Conservation (phyloP, 495 filamentous ascomycete species). For the Mytilinidion resinicola region DNA sequence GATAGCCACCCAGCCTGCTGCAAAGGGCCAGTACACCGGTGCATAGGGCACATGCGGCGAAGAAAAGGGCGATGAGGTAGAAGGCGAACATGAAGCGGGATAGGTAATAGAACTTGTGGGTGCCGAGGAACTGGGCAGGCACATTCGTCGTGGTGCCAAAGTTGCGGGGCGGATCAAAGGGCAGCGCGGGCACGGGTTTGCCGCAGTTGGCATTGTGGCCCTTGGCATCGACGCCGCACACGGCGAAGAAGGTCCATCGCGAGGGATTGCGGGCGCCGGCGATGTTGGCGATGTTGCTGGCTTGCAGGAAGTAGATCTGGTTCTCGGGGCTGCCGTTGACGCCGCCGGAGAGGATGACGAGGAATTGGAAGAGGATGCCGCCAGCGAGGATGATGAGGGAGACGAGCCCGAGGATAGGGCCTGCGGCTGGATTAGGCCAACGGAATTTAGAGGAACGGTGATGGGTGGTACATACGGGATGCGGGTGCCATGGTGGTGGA, state of each 20-base stretch:
- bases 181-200: constrained; percentile 49
- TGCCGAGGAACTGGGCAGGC: constrained; percentile 49
- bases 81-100: constrained; percentile 70
- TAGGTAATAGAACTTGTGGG: constrained; percentile 55
- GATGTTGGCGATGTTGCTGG: constrained; percentile 59
- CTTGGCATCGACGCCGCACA: constrained; percentile 50
- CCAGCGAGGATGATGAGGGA: constrained; percentile 71
- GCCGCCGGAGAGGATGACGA: constrained; percentile 69
- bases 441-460: background rate
- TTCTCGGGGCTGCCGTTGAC: constrained; percentile 56
- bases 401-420: constrained; percentile 45
- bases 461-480: background rate
- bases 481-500: no score
- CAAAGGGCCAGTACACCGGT: constrained; percentile 56
- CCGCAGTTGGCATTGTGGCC: constrained; percentile 54
- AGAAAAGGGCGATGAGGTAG: constrained; percentile 62
- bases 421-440: constrained; percentile 8
- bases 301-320: constrained; percentile 75
- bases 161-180: constrained; percentile 60
- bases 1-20: constrained; percentile 53
- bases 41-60: constrained; percentile 53
- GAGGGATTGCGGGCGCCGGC: constrained; percentile 56
- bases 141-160: constrained; percentile 54
- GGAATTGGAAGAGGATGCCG: constrained; percentile 69
- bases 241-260: constrained; percentile 83